These are phyloP conservation scores for Rhizopogon rudus DNA, from an alignment of 768 basidiomycete genomes.

Conservation along the genomic window DNA sequence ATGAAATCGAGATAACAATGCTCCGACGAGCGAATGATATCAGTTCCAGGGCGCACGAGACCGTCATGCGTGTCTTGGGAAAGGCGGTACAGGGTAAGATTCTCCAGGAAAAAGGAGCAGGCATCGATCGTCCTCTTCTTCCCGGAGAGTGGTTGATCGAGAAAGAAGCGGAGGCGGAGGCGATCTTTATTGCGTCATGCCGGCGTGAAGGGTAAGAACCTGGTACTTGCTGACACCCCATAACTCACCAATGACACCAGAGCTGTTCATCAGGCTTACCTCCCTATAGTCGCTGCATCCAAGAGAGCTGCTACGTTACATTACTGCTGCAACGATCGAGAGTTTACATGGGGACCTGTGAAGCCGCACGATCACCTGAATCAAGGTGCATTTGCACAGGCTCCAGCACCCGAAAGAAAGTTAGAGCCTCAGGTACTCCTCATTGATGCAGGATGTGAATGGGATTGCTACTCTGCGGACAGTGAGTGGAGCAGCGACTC, in stretches of 20 bases:
- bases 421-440: constrained; percentile 70
- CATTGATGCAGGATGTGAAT: constrained; percentile 96
- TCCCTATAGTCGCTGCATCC: constrained; percentile 88
- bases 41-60: constrained; percentile 85
- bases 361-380: constrained; percentile 51
- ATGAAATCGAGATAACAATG: constrained; percentile 60
- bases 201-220: constrained; percentile 73
- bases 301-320: constrained; percentile 86
- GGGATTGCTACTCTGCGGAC: constrained; percentile 62
- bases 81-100: constrained; percentile 58
- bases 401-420: constrained; percentile 28
- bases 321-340: constrained; percentile 90
- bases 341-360: constrained; percentile 82
- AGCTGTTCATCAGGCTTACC: constrained; percentile 82
- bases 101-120: constrained; percentile 36
- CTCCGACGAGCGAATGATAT: constrained; percentile 83
- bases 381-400: constrained; percentile 39
- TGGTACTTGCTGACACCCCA: not conserved
- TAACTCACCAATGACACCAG: constrained; percentile 32
- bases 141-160: constrained; percentile 86
- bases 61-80: constrained; percentile 88
- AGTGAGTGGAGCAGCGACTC: constrained; percentile 30
- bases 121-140: constrained; percentile 43
- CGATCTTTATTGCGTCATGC: constrained; percentile 88
- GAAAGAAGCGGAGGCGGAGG: constrained; percentile 92